These are phyloP conservation scores for Crithidia brevicula DNA, from an alignment of 208 protist species.

Conservation along the genomic window DNA sequence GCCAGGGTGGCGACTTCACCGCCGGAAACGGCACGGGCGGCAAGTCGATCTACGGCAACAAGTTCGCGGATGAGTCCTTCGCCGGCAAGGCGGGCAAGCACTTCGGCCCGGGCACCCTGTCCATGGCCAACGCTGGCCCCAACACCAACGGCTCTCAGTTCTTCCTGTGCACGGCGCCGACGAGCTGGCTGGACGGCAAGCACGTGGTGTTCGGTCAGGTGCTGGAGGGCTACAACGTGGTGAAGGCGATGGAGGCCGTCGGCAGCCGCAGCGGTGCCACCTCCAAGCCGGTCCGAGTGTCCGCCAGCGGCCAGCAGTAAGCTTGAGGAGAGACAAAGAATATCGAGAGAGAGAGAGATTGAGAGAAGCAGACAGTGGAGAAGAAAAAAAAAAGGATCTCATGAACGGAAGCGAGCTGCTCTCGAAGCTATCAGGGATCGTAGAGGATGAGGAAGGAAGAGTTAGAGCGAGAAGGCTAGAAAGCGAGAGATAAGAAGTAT, in stretches of 20 bases:
- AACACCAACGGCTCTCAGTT: slow-evolving; percentile 96
- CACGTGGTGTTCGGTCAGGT: slow-evolving; percentile 97
- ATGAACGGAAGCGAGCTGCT: too few species aligned
- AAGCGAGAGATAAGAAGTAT: too few species aligned
- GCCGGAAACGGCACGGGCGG: slow-evolving; percentile 56
- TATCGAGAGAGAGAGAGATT: too few species aligned
- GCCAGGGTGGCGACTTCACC: slow-evolving; percentile 73
- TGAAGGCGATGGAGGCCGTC: slow-evolving; percentile 86
- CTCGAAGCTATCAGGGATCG: too few species aligned
- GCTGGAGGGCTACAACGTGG: slow-evolving; percentile 85
- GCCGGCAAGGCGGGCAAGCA: slow-evolving; percentile 59
- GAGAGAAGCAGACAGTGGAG: too few species aligned
- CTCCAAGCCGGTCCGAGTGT: slow-evolving; percentile 61
- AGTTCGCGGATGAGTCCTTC: slow-evolving; percentile 67
- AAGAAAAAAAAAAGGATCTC: slow-evolving; percentile 21
- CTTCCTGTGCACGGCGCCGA: slow-evolving; percentile 88
- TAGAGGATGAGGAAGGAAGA: not conserved
- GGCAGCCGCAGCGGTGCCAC: slow-evolving; percentile 63
- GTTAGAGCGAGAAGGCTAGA: too few species aligned
- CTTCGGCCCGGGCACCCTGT: slow-evolving; percentile 79
- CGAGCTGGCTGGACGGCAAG: slow-evolving; percentile 93
- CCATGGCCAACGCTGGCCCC: slow-evolving; percentile 92
- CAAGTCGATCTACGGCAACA: slow-evolving; percentile 69
- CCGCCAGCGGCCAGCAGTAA: slow-evolving; percentile 74
- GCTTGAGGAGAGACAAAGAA: slow-evolving; percentile 2